phyloP scores from a whole-genome alignment of 2,329 filamentous ascomycete genomes.

The Westerdykella sp. region DNA sequence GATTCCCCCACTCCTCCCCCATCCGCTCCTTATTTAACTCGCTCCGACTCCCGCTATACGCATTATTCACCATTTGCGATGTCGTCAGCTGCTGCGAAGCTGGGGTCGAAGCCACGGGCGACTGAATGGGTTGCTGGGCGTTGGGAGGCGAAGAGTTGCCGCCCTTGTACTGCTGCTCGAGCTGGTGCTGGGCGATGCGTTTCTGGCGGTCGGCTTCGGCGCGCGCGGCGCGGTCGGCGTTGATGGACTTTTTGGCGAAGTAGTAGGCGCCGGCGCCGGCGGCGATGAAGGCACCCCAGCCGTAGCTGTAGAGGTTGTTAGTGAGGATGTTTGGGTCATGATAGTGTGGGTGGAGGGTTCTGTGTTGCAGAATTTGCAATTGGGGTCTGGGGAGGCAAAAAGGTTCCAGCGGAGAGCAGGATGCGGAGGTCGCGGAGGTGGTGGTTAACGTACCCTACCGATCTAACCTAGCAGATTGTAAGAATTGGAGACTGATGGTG shows the following conservation, averaged over 20 bases:
- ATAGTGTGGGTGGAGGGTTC: background rate
- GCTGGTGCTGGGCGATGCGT: slow-evolving; percentile 24
- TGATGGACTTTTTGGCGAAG: slow-evolving; percentile 92
- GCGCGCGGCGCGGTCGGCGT: slow-evolving; percentile 75
- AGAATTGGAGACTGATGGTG: slow-evolving; percentile 3
- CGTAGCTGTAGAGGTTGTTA: slow-evolving; percentile 56
- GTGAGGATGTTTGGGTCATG: slow-evolving; percentile 4
- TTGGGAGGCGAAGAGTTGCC: background rate
- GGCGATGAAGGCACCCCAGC: slow-evolving; percentile 80
- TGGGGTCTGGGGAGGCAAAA: background rate
- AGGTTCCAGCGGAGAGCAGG: slow-evolving; percentile 7
- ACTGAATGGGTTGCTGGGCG: background rate
- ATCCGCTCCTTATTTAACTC: slow-evolving; percentile 1
- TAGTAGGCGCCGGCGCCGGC: slow-evolving; percentile 89
- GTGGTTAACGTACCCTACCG: slow-evolving; percentile 50
- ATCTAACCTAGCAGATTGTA: slow-evolving; percentile 45
- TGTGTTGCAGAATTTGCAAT: background rate
- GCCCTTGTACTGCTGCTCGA: slow-evolving; percentile 18
- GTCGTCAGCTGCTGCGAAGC: background rate
- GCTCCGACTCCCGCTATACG: background rate
- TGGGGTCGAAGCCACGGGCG: background rate
- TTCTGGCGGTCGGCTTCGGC: slow-evolving; percentile 45
- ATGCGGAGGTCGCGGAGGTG: background rate
- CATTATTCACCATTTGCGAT: background rate
- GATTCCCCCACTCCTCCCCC: slow-evolving; percentile 8